Evolutionary conservation across 2,329 filamentous ascomycete species (phyloP), one percentile per base, ranked within the genome.

Genomic region (Fusarium mangiferae): DNA sequence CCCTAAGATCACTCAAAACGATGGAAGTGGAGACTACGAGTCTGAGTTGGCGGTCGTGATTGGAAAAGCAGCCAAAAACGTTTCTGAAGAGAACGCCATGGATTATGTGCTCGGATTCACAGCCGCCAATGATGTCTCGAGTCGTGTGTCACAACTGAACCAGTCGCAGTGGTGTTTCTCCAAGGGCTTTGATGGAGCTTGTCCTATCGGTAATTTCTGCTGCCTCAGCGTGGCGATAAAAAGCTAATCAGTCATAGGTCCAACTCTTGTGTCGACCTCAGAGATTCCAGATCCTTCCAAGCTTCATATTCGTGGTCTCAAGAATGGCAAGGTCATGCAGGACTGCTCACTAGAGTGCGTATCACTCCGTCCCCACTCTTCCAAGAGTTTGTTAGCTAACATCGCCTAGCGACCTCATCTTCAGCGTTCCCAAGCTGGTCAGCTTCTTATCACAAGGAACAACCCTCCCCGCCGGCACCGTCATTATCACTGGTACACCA

Each of bases 371-470:
- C 1, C 4, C 4, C 18, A 7, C 10, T 17, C 2, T 11, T 12
- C 3, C 10, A 24, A 11, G 5, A 6, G 3, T 11, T 8, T 6
- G 2, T 28, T 1, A 7, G 5, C 45, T 67, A 1, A 67, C 24
- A 4, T 20, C 1, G 1, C 0, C 2, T 77, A 89, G 86, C 36
- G 87, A 90, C 42, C 80, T 90, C 30, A 89, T 90, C 64, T 90
- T 89, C 76, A 83, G 79, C 28, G 83, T 90, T 17, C 82, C 85
- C 2, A 81, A 83, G 71, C 73, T 86, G 6, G 76, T 86, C 38
- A 84, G 81, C 78, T 85, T 84, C 62, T 62, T 84, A 17, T 85
- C 84, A 1, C 84, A 85, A 68, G 80, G 84, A 26, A 85, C 85
- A 1, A 86, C 84, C 4, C 78, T 85, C 8, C 82, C 77, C 6